phyloP scores from a whole-genome alignment of 2,329 filamentous ascomycete genomes.

The Fusarium protoensiforme region DNA sequence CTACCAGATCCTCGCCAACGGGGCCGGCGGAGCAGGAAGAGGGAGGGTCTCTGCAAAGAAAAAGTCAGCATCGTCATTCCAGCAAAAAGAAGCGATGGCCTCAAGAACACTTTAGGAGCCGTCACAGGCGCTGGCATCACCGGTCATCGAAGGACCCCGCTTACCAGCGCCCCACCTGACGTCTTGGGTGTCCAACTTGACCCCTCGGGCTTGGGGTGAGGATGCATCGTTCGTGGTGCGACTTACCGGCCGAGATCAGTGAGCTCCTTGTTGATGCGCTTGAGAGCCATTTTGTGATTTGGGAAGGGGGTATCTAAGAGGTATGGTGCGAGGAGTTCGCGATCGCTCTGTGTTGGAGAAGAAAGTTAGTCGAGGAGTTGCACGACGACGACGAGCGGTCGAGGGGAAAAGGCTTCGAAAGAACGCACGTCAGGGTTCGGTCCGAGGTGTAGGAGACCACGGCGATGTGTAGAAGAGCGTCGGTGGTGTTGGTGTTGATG shows the following conservation, averaged over 20 bases:
- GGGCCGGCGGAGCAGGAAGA: constrained; percentile 98
- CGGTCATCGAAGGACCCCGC: constrained; percentile 48
- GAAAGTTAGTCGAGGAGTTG: constrained; percentile 39
- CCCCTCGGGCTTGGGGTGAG: constrained; percentile 34
- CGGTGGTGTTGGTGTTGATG: constrained; percentile 15
- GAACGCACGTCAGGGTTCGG: constrained; percentile 44
- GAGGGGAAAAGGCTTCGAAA: constrained; percentile 24
- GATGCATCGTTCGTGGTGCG: constrained; percentile 24
- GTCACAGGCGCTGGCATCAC: constrained; percentile 26
- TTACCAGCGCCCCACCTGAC: constrained; percentile 52
- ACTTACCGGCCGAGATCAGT: constrained; percentile 88
- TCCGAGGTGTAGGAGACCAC: constrained; percentile 27
- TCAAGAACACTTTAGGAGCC: constrained; percentile 2
- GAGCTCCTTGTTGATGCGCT: constrained; percentile 96
- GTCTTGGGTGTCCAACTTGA: constrained; percentile 43
- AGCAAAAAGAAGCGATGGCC: background rate
- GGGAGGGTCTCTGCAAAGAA: constrained; percentile 82
- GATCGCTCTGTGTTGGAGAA: constrained; percentile 34
- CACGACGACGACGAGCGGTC: constrained; percentile 15
- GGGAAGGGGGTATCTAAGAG: constrained; percentile 42
- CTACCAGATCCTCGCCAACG: constrained; percentile 96
- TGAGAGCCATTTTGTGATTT: constrained; percentile 78
- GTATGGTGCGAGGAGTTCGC: constrained; percentile 42
- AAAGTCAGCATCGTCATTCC: constrained; percentile 32
- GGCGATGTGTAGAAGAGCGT: constrained; percentile 5